Percentiles rank a stretch among this genome's conserved stretches.
Conservation (phyloP, 192 early-diverging fungal genomes). For the Linnemannia elongata region DNA sequence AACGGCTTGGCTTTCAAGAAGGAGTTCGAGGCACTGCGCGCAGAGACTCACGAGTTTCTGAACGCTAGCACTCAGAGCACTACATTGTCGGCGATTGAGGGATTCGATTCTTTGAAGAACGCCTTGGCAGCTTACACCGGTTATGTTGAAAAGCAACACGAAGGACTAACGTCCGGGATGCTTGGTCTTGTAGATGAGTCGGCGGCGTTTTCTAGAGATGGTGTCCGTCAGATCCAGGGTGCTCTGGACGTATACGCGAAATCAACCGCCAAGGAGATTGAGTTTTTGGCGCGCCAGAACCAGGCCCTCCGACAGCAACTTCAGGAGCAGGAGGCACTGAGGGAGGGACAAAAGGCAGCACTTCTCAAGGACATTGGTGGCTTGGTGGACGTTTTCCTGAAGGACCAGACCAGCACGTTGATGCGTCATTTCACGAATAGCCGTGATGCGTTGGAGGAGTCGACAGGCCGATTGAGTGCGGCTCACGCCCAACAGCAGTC, state of each 20-base stretch:
- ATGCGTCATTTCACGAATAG: conserved; percentile 29
- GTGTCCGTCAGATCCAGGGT: conserved; percentile 15
- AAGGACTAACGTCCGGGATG: background rate
- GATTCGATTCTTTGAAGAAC: conserved; percentile 29
- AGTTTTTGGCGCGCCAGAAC: conserved; percentile 32
- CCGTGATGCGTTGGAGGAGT: conserved; percentile 12
- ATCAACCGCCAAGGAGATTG: conserved; percentile 30
- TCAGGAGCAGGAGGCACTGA: conserved; percentile 18
- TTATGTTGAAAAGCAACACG: conserved; percentile 24
- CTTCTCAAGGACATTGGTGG: conserved; percentile 34
- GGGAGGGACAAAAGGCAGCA: conserved; percentile 5
- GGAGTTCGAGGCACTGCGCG: conserved; percentile 39
- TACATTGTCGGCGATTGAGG: conserved; percentile 21
- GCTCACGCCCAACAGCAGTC: conserved; percentile 28
- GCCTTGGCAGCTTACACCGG: conserved; percentile 14
- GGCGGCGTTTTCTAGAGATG: conserved; percentile 24
- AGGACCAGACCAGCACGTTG: conserved; percentile 22
- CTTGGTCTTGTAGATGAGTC: conserved; percentile 31
- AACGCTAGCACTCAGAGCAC: conserved; percentile 30
- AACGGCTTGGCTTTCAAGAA: conserved; percentile 25
- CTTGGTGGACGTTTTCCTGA: conserved; percentile 30
- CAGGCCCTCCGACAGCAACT: conserved; percentile 26
- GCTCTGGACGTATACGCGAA: conserved; percentile 23
- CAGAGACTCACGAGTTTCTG: conserved; percentile 31
- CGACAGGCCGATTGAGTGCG: background rate